Base-by-base conservation (phyloP, 805 yeast genomes). In the Wickerhamomyces subpelliculosus region DNA sequence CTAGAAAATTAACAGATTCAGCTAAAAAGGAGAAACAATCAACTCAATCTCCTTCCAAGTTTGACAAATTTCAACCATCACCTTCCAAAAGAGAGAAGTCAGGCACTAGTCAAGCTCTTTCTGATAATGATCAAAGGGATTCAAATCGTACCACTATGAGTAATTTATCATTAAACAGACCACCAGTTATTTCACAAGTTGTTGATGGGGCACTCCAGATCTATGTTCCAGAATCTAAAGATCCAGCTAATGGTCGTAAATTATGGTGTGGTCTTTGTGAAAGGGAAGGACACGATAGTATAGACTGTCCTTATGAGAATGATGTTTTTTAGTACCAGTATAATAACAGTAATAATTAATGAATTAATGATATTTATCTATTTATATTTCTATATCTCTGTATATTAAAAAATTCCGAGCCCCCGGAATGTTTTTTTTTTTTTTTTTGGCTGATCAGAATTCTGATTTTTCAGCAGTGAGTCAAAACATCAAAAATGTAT, bases 181-280 rank as follows among this genome's bases (percentile, higher is more conserved):
- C 55, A 13, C 41, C 48, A 14, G 50, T 51, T 9, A 44, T 52
- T 3, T 47, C 60, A 1, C 60, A 57, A 30, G 47, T 56, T 21
- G 46, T 59, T 27, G 60, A 55, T 43, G 64, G 63, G 2, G 58
- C 55, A 2, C 57, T 73, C 22, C 75, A 73, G 23, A 65, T 78
- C 1, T 76, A 73, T 40, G 57, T 61, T 28, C 83, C 86, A 0
- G 62, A 64, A 4, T 55, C 49, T 17, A 53, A 60, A 12, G 93
- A 86, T 55, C 83, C 89, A 1, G 68, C 88, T 0, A 77, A 76
- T 2, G 96, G 96, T 2, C 70, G 89, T 32, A 64, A 64, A 21
- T 70, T 75, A 44, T 90, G 96, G 95, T 90, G 98, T 63, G 96
- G 95, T 0, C 66, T 87, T 37, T 90, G 98, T 62, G 97, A 90